Base-by-base conservation (phyloP, 345 rosid genomes). In the Viola odorata region DNA sequence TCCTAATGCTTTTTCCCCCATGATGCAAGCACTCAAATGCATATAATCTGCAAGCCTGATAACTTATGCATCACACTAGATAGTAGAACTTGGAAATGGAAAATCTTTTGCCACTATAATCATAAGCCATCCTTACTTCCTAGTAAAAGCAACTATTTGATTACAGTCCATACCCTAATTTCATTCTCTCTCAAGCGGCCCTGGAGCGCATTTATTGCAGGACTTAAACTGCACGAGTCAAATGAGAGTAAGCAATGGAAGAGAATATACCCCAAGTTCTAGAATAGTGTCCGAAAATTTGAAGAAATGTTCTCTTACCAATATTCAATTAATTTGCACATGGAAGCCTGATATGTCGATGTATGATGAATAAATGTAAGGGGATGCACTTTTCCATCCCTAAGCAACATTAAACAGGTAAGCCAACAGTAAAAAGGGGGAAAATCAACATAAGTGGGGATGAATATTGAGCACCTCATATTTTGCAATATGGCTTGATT, bases 251-350 rank as follows among this genome's bases (percentile, higher is more conserved):
- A 57, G 37, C 13, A 16, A 6, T 37, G 13, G 39, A 32, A 67
- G 60, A 17, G 3, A 38, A 44, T 13, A 23, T 47, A 67, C 12
- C 55, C 70, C 66, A 67, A 61, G 13, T 49, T 49, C 57, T n/a
- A 52, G 10, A 62, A 16, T 41, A 51, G 68, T 55, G n/a, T 54
- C 10, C 16, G 40, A 64, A 41, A 69, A 49, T 14, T 23, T 36
- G 45, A 55, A 62, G 36, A 63, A 54, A 61, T 60, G 65, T 54
- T 57, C 32, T 67, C 96, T 70, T 57, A 92, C 99, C 99, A 94
- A 66, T 90, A 86, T 61, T 94, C 99, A 8, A 94, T 94, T 64
- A 94, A 74, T 74, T 90, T 94, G 91, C 97, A 94, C 81, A 90
- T 70, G 54, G 99, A 86, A 66, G 99, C 95, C 76, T 90, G 96